Percentiles rank a stretch among this genome's conserved stretches.
phyloP scores from a whole-genome alignment of 2,329 filamentous ascomycete species.

The Fonsecaea multimorphosa region DNA sequence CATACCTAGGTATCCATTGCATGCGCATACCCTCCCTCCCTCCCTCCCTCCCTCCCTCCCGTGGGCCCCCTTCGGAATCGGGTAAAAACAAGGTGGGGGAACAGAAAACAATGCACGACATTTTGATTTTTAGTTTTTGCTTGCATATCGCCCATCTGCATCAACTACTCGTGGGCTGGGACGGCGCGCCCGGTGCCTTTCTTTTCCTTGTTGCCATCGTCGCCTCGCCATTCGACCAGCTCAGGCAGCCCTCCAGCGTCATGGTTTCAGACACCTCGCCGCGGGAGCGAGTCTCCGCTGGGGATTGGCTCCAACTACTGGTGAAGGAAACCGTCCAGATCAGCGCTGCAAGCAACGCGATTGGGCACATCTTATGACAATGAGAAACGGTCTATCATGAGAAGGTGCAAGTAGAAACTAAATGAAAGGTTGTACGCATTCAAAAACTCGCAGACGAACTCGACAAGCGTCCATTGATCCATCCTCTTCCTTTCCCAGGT shows the following conservation, averaged over 20 bases:
- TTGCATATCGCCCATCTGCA: not conserved
- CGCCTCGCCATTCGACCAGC: not conserved
- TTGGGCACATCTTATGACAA: not conserved
- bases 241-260: not conserved
- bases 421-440: not conserved
- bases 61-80: not conserved
- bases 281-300: not conserved
- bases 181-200: not conserved
- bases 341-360: conserved; percentile 1
- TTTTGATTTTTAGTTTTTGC: not conserved
- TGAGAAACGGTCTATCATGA: not conserved
- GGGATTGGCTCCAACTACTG: not conserved
- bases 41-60: not conserved
- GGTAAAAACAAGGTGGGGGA: not conserved
- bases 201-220: not conserved
- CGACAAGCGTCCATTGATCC: conserved; percentile 8
- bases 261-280: not conserved
- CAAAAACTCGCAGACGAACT: conserved; percentile 5
- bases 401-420: not conserved
- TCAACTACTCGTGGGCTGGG: not conserved
- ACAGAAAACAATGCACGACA: not conserved
- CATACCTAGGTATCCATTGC: not conserved
- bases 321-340: not conserved
- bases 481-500: not conserved
- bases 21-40: not conserved